A percentile compares a stretch with the other conserved stretches of the same genome.
These are phyloP conservation scores for Mycena citricolor DNA, from an alignment of 1,284 basidiomycete genomes.

Conservation along the genomic window DNA sequence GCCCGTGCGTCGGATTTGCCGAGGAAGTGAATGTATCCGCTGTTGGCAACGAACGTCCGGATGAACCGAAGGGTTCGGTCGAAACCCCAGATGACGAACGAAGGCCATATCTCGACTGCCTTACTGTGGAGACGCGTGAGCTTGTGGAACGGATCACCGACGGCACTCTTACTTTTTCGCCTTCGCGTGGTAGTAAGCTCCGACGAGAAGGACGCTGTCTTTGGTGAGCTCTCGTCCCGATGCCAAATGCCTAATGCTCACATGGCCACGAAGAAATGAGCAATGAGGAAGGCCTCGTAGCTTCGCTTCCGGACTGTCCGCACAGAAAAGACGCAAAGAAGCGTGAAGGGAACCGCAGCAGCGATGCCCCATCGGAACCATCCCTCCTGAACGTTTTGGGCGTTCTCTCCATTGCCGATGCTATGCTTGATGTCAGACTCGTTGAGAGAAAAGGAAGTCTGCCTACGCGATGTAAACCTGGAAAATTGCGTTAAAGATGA, in stretches of 20 bases:
- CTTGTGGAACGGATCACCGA: background rate
- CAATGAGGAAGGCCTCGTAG: slow-evolving; percentile 49
- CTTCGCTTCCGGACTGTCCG: slow-evolving; percentile 41
- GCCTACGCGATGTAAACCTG: too few relatives aligned
- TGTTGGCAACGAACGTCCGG: slow-evolving; percentile 54
- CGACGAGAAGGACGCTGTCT: slow-evolving; percentile 42
- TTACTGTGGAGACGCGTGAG: slow-evolving; percentile 22
- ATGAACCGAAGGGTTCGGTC: slow-evolving; percentile 56
- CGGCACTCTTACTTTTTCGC: slow-evolving; percentile 26
- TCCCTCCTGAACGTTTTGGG: slow-evolving; percentile 18
- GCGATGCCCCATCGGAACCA: slow-evolving; percentile 44
- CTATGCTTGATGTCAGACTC: too few relatives aligned
- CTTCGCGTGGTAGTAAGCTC: slow-evolving; percentile 42
- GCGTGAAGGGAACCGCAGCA: slow-evolving; percentile 36
- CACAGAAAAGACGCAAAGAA: slow-evolving; percentile 43
- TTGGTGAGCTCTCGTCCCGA: too few relatives aligned
- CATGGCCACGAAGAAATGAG: slow-evolving; percentile 43
- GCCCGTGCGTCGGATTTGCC: slow-evolving; percentile 26
- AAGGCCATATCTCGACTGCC: slow-evolving; percentile 51
- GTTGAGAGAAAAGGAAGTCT: too few relatives aligned
- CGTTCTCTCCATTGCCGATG: too few relatives aligned
- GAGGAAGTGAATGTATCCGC: slow-evolving; percentile 35
- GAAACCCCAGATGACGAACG: slow-evolving; percentile 63
- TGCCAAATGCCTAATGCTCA: slow-evolving; percentile 30
- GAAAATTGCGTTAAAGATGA: background rate